Evolutionary conservation across 2,329 filamentous ascomycete species (phyloP).

Genomic region (Cladosporium velox): DNA sequence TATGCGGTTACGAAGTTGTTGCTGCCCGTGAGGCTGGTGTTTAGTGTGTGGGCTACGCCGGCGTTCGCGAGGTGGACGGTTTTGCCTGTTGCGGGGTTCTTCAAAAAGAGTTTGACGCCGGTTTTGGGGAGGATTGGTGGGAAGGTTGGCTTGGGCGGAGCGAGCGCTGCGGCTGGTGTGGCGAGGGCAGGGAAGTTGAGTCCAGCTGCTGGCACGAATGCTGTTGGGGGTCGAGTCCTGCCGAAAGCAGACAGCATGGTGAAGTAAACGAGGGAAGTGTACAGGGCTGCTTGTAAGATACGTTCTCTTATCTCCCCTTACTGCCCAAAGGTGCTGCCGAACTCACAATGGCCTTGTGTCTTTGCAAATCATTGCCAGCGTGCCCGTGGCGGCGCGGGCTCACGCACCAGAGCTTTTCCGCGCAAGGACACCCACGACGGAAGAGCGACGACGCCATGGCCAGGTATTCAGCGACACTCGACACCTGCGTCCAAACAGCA

Average conservation of each 20-base stretch:
- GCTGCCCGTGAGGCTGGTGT: constrained; percentile 72
- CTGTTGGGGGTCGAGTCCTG: constrained; percentile 37
- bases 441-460: not conserved
- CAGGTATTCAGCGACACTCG: not conserved
- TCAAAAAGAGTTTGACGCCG: constrained; percentile 58
- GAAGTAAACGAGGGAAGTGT: constrained; percentile 5
- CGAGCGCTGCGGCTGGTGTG: not conserved
- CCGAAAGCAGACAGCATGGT: constrained; percentile 26
- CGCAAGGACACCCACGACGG: not conserved
- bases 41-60: constrained; percentile 86
- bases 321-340: not conserved
- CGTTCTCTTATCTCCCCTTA: not conserved
- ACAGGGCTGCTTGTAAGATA: not conserved
- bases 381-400: not conserved
- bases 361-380: not conserved
- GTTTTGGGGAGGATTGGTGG: constrained; percentile 44
- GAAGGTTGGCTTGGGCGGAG: constrained; percentile 34
- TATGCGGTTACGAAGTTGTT: constrained; percentile 89
- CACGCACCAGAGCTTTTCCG: not conserved
- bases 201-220: constrained; percentile 39
- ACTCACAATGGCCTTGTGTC: not conserved
- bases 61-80: constrained; percentile 78
- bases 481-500: not conserved
- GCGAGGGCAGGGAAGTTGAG: not conserved
- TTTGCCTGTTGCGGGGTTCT: constrained; percentile 46